A percentile compares a stretch with the other conserved stretches of the same genome.
Conservation (phyloP, 1,139 yeast species). For the Candida tetrigidarum region DNA sequence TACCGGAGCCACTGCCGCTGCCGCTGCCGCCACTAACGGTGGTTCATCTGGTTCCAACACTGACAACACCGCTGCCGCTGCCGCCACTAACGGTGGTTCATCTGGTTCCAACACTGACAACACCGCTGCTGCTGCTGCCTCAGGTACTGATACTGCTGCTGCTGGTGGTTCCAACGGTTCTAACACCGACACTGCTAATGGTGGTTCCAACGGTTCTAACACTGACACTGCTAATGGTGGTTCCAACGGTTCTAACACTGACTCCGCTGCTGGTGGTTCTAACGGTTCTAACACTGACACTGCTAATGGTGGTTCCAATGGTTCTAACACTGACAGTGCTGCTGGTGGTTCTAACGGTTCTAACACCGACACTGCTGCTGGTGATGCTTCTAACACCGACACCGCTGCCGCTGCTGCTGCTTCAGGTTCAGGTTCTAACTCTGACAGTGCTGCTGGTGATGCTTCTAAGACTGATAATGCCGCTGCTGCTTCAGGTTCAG, state of each 20-base stretch:
- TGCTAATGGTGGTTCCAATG: conserved; percentile 18
- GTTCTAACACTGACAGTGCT: background rate
- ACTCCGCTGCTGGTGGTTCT: conserved; percentile 12
- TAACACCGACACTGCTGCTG: conserved; percentile 23
- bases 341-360: conserved; percentile 19
- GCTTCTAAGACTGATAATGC: conserved; percentile 16
- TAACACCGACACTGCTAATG: too few relatives aligned
- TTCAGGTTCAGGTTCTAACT: conserved; percentile 10
- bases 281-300: conserved; percentile 9
- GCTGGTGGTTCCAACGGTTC: background rate
- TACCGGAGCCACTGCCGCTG: conserved; percentile 4
- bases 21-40: background rate
- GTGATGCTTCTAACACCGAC: conserved; percentile 21
- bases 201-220: too few relatives aligned
- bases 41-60: background rate
- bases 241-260: conserved; percentile 14
- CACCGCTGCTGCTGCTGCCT: conserved; percentile 2
- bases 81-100: background rate
- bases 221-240: too few relatives aligned
- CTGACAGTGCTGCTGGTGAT: conserved; percentile 3
- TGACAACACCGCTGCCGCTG: background rate
- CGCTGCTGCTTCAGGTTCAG: too few relatives aligned
- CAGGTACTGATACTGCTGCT: conserved; percentile 7
- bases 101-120: background rate
- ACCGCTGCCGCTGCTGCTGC: conserved; percentile 16